Base-by-base conservation (phyloP, 139 green algal species). In the Prasinococcaceae sp. region DNA sequence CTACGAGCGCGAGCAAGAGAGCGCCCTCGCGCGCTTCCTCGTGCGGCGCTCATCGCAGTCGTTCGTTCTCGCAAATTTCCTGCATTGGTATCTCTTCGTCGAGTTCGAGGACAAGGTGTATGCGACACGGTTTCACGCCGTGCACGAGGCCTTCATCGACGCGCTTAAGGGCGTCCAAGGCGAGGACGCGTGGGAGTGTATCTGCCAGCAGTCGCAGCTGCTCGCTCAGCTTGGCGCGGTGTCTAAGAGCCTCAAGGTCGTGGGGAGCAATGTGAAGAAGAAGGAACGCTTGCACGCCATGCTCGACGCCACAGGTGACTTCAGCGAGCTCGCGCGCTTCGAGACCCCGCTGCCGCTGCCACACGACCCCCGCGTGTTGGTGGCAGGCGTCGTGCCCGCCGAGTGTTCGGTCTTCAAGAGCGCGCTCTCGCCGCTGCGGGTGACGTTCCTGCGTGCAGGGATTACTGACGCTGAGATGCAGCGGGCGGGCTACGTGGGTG, bases 331-430 rank as follows among this genome's bases (percentile, higher is more conserved):
- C 16, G 41, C 39, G n/a, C 19, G 25, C 39, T 55, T 74, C 25
- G 47, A 27, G 36, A 33, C 1, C 25, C 30, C 46, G 14, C 47
- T 93, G 61, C 74, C 84, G 20, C 60, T 86, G 50, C 85, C 88
- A 4, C 60, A 93, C 33, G 71, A 92, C 50, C 84, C 84, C 3
- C 35, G 26, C 4, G 53, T 88, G 1, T 54, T 79, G 32, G 65
- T 94, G 36, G 53, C 63, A 20, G 76, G 74, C 12, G 51, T 93
- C 16, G 49, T 85, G 3, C 66, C 79, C 4, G 40, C 65, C 16
- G 74, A 92, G 39, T 95, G 79, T 58, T 60, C 47, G 3, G 82
- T 94, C 25, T 98, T 98, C 78, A 94, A 92, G 59, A 84, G 64
- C 3, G 83, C 85, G 0, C 74, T 93, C 60, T 63, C 73, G 16